Base-by-base conservation (phyloP, 2,329 filamentous ascomycete species). In the Aureobasidium sp. region DNA sequence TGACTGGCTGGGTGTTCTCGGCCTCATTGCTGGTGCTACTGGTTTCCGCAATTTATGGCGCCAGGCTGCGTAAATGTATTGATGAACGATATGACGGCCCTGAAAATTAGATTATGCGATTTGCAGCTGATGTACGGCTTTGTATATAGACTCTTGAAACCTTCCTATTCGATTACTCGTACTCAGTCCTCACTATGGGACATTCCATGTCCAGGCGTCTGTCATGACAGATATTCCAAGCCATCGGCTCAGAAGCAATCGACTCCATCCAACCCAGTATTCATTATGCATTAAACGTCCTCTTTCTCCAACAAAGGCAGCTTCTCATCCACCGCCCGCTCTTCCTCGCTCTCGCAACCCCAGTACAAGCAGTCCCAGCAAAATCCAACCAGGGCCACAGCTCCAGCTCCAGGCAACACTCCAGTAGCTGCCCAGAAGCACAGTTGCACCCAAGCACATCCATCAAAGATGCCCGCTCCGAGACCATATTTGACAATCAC, bases 41-140 rank as follows among this genome's bases (percentile, higher is more conserved):
- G 62, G 59, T 13, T 63, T 65, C 42, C 49, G 59, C 32, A 60
- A 64, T 32, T 42, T 65, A 30, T 65, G 64, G 64, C 44, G 41
- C 39, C 63, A 62, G 21, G 32, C 42, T 25, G 29, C n/a, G 7
- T 57, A 45, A 30, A 45, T 54, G 27, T 41, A 3, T 32, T 42
- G 36, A 42, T n/a, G 50, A 30, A 41, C 10, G 36, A 30, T 5
- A 27, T 42, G 25, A 54, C 37, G 50, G 25, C 37, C 14, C 11
- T 13, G 13, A 21, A 21, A 30, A 21, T 21, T 54, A 54, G 27
- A 54, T 32, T 32, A 32, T 54, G 37, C 9, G 42, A 13, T 54
- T 27, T 21, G 29, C 25, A 42, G 1, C 2, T 42, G 50, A 42
- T 41, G 14, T 32, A 30, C 27, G 2, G 27, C 16, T n/a, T 42